Percentiles rank a stretch among this genome's conserved stretches.
Conservation (phyloP, 257 asterid genomes). For the Solanum piurae region DNA sequence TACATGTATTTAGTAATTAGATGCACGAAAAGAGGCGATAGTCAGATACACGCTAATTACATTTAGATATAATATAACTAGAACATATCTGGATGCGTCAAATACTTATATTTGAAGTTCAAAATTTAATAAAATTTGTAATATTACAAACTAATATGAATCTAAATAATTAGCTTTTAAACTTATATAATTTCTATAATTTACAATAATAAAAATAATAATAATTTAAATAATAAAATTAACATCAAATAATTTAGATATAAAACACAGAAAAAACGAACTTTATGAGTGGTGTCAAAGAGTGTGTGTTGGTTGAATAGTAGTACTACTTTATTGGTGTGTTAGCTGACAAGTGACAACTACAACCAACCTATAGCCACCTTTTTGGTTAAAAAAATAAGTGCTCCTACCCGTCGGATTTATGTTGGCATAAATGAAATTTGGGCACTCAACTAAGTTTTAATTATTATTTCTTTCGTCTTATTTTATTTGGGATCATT, state of each 20-base stretch:
- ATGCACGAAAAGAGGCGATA: rapidly evolving
- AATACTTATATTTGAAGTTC: rapidly evolving
- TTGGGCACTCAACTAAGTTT: not conserved
- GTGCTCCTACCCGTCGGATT: not conserved
- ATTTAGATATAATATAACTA: no score
- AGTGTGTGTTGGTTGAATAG: not conserved
- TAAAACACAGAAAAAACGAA: rapidly evolving
- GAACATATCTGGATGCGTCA: rapidly evolving
- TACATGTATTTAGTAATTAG: rapidly evolving
- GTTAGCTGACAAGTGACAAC: not conserved
- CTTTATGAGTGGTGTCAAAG: not conserved
- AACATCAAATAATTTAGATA: rapidly evolving
- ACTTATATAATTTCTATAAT: no score
- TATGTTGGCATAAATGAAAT: not conserved
- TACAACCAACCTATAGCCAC: not conserved
- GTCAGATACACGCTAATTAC: rapidly evolving
- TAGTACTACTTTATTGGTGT: not conserved
- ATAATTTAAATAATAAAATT: no score
- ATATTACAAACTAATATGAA: no score
- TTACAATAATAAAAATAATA: no score
- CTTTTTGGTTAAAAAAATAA: not conserved
- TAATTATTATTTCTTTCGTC: no score
- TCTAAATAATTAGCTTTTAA: no score
- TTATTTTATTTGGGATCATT: no score
- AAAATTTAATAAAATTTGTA: rapidly evolving